A percentile compares a stretch with the other conserved stretches of the same genome.
Conservation (phyloP, 805 yeast genomes). For the Ogataea nonfermentans region DNA sequence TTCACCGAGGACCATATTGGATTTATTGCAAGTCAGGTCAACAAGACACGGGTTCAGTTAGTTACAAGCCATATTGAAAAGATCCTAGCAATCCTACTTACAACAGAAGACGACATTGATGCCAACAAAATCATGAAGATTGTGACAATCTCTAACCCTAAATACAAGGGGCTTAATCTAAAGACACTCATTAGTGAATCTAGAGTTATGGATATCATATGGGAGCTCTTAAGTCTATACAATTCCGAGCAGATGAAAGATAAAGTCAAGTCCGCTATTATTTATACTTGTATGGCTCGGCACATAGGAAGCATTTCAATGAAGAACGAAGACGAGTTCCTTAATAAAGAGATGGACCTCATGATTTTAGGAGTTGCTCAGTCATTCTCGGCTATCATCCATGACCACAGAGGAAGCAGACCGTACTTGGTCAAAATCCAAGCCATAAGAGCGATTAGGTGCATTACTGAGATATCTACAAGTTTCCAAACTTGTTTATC, state of each 20-base stretch:
- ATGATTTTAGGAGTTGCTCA: slow-evolving; percentile 75
- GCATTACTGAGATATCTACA: slow-evolving; percentile 51
- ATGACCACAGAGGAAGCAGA: slow-evolving; percentile 67
- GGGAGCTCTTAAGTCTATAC: slow-evolving; percentile 46
- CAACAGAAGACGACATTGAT: slow-evolving; percentile 47
- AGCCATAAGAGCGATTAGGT: slow-evolving; percentile 71
- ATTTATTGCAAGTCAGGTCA: slow-evolving; percentile 55
- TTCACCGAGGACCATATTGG: slow-evolving; percentile 62
- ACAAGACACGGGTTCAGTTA: slow-evolving; percentile 45
- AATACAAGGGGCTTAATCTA: slow-evolving; percentile 36
- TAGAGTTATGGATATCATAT: slow-evolving; percentile 30
- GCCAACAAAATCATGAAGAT: slow-evolving; percentile 50
- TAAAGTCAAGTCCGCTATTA: slow-evolving; percentile 43
- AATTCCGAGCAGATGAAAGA: slow-evolving; percentile 27
- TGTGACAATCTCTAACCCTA: slow-evolving; percentile 51
- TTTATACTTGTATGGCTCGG: slow-evolving; percentile 24
- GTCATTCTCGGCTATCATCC: slow-evolving; percentile 73
- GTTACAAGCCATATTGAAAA: slow-evolving; percentile 48
- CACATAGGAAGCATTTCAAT: slow-evolving; percentile 21
- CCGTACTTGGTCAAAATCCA: slow-evolving; percentile 70
- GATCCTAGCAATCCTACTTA: slow-evolving; percentile 58
- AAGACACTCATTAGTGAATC: slow-evolving; percentile 32
- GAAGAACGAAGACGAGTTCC: slow-evolving; percentile 32
- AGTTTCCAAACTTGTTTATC: slow-evolving; percentile 59
- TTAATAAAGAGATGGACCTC: slow-evolving; percentile 47